These are phyloP conservation scores for Suillus subalutaceus DNA, from an alignment of 768 basidiomycete species.

Conservation along the genomic window DNA sequence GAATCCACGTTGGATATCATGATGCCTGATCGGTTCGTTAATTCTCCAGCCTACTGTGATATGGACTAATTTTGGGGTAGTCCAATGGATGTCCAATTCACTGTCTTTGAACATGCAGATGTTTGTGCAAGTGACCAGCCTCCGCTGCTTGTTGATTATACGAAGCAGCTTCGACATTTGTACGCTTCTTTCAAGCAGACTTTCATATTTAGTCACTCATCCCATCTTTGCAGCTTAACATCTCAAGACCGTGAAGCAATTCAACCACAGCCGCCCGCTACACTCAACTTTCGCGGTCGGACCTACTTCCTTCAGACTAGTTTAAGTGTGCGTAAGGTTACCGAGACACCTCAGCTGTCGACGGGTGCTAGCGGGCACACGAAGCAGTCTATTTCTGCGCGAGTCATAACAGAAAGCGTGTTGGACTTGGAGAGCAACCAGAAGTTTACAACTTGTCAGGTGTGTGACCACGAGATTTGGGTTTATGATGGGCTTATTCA, in stretches of 20 bases:
- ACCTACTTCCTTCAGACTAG: slow-evolving; percentile 51
- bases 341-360: slow-evolving; percentile 24
- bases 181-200: slow-evolving; percentile 30
- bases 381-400: slow-evolving; percentile 12
- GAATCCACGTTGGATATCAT: slow-evolving; percentile 49
- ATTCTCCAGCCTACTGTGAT: background rate
- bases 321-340: slow-evolving; percentile 50
- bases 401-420: slow-evolving; percentile 47
- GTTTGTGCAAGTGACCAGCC: slow-evolving; percentile 42
- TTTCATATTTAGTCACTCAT: slow-evolving; percentile 9
- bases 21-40: slow-evolving; percentile 57
- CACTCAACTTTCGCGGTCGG: slow-evolving; percentile 37
- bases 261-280: slow-evolving; percentile 53
- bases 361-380: slow-evolving; percentile 10
- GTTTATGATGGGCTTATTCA: slow-evolving; percentile 6
- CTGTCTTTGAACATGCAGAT: slow-evolving; percentile 36
- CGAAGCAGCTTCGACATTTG: slow-evolving; percentile 43
- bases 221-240: slow-evolving; percentile 35
- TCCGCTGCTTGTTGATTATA: slow-evolving; percentile 43
- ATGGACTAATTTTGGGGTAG: slow-evolving; percentile 33
- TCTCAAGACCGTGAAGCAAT: slow-evolving; percentile 24
- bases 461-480: slow-evolving; percentile 28
- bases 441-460: slow-evolving; percentile 56
- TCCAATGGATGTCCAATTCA: slow-evolving; percentile 60
- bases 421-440: slow-evolving; percentile 59